Conservation (phyloP, 2,329 filamentous ascomycete species). For the Aspergillus ochraceoroseus region DNA sequence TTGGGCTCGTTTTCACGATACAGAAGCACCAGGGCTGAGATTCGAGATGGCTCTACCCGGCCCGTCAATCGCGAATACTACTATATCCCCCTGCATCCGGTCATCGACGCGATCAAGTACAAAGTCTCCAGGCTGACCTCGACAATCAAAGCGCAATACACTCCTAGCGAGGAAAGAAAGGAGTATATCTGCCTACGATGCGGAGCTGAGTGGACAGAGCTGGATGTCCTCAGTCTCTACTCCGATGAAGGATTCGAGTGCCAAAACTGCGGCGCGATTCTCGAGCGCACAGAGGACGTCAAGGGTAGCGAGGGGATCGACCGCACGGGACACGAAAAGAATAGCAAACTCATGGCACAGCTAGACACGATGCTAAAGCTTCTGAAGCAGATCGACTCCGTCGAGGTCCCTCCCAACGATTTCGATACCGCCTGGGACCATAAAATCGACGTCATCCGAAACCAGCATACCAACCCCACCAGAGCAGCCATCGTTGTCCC, state of each 20-base stretch:
- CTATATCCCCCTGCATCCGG: conserved; percentile 90
- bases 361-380: conserved; percentile 46
- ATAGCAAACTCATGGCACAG: conserved; percentile 48
- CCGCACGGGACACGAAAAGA: conserved; percentile 48
- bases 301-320: conserved; percentile 42
- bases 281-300: conserved; percentile 45
- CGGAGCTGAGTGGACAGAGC: conserved; percentile 77
- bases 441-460: conserved; percentile 44
- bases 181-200: conserved; percentile 83
- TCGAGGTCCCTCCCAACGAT: conserved; percentile 47
- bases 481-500: conserved; percentile 42
- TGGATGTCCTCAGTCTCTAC: conserved; percentile 79
- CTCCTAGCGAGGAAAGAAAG: conserved; percentile 78
- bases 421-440: conserved; percentile 49
- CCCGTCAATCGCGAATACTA: conserved; percentile 89
- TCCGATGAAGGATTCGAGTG: conserved; percentile 69
- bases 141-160: conserved; percentile 76
- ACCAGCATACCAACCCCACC: conserved; percentile 41
- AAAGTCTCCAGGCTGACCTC: conserved; percentile 83
- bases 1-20: conserved; percentile 5
- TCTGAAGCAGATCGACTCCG: conserved; percentile 46
- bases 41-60: conserved; percentile 73
- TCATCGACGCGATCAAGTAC: conserved; percentile 95
- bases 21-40: conserved; percentile 68
- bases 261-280: conserved; percentile 61